A percentile compares a stretch with the other conserved stretches of the same genome.
Evolutionary conservation across 305 asterid species (phyloP).

Genomic region (Fraxinus ornus): DNA sequence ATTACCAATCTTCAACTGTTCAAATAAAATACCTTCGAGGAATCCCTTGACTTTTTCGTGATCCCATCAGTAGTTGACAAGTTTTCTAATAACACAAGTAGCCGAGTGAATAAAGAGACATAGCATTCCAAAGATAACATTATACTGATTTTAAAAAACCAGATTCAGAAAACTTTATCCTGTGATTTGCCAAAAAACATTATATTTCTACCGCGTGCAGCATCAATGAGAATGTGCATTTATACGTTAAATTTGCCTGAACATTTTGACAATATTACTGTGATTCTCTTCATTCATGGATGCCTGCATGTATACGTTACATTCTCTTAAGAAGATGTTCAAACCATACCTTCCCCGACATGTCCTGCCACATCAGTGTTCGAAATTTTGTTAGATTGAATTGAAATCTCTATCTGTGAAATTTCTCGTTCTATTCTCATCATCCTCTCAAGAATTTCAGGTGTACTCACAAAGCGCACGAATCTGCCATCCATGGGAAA

Average conservation of each 20-base stretch:
- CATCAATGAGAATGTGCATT: not conserved
- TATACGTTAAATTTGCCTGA: not conserved
- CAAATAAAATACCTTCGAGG: conserved; percentile 44
- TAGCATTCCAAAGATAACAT: not conserved
- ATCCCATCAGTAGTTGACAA: conserved; percentile 46
- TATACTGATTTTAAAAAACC: conserved; percentile 7
- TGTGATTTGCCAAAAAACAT: not conserved
- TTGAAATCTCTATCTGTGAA: conserved; percentile 68
- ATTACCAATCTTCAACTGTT: not conserved
- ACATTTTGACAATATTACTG: not conserved
- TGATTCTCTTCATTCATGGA: not conserved
- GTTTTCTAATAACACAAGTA: conserved; percentile 32
- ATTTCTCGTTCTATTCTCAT: conserved; percentile 64
- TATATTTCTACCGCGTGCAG: not conserved
- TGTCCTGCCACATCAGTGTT: conserved; percentile 36
- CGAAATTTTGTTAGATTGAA: conserved; percentile 48
- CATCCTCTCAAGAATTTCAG: conserved; percentile 83
- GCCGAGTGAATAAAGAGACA: conserved; percentile 16
- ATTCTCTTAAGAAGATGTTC: not conserved
- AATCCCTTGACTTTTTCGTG: conserved; percentile 41
- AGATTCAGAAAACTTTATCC: not conserved
- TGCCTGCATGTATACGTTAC: not conserved
- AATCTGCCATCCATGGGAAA: conserved; percentile 44
- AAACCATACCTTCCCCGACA: conserved; percentile 47
- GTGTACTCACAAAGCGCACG: conserved; percentile 80